Base-by-base conservation (phyloP, 2,329 filamentous ascomycete genomes). In the Cladosporium sp. region DNA sequence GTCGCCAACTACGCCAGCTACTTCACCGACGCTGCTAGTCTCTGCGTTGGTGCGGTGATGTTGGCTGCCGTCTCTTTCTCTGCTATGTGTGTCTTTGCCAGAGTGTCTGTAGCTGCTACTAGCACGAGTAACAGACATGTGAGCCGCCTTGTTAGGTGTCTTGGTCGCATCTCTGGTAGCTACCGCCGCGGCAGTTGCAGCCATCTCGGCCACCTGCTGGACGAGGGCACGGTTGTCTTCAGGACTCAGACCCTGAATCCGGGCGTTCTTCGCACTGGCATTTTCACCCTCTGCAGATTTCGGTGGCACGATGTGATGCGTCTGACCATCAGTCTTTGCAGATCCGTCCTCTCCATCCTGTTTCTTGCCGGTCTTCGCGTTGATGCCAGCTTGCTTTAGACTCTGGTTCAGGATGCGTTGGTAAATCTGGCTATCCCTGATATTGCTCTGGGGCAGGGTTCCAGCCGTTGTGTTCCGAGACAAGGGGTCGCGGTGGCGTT, bases 381-480 rank as follows among this genome's bases (percentile, higher is more conserved):
- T 71, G 38, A 95, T 70, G 1, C 90, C 91, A 53, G 87, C 84
- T 61, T 95, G 88, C 62, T 85, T 88, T 57, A 96, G 71, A 4
- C 91, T 94, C 69, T 96, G 91, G 4, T 88, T 90, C 4, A 97
- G 75, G 55, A 97, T 95, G 50, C 90, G 85, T 69, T 93, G 95
- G 72, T 97, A 97, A 20, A 97, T 74, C 57, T 90, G 84, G 35
- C 88, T 89, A 50, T 95, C 89, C 39, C 90, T 84, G 55, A 97
- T 87, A 55, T 94, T 88, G 25, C 27, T 32, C 52, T 48, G 38
- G 3, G 27, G 19, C 32, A 48, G 32, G 16, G 39, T 35, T 7
- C 33, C 30, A 30, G 38, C 11, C 42, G 52, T 19, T 49, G 48
- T 3, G 35, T 58, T n/a, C 52, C 55, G 16, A 7, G 53, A 51